Evolutionary conservation across 2,329 filamentous ascomycete species (phyloP), one percentile per base, ranked within the genome.

Genomic region (Calonectria henricotiae): DNA sequence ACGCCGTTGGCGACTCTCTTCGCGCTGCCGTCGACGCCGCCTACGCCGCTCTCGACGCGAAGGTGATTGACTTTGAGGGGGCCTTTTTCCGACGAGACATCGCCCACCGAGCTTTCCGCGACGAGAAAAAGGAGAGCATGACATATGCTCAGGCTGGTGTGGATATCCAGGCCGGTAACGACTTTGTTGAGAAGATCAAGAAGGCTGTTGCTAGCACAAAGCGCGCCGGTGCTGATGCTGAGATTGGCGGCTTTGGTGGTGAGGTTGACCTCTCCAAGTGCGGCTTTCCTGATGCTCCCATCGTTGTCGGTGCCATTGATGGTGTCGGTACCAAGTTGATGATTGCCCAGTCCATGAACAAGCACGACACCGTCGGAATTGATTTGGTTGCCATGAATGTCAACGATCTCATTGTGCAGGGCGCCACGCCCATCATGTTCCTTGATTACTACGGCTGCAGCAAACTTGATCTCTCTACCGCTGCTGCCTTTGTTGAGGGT

Each of bases 341-440:
- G 73, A 84, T 83, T 41, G 82, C 96, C 0, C 96, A 98, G 81
- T 90, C 91, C 13, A 93, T 97, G 85, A 89, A 91, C 77, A 94
- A 97, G 84, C 96, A 98, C 83, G 92, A 96, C 82, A 98, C 95
- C 3, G 96, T 99, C 12, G 96, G 96, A 71, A 95, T 99, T 77
- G 96, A 99, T 81, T 89, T 99, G 41, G 96, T 99, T 4, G 96
- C 96, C 75, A 98, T 98, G 96, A 98, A 98, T 82, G 96, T 98
- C 80, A 99, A 99, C 82, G 96, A 99, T 79, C 88, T 99, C 0
- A 92, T 99, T 62, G 96, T 98, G 9, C 95, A 98, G 85, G 96
- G 96, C 65, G 96, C 96, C 13, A 94, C 96, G 76, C 95, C 96
- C 2, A 88, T 98, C 74, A 96, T 96, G 87, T 98, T 99, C 89